These are phyloP conservation scores for Fusarium neocosmosporiellum DNA, from an alignment of 2,329 filamentous ascomycete genomes.

Conservation along the genomic window DNA sequence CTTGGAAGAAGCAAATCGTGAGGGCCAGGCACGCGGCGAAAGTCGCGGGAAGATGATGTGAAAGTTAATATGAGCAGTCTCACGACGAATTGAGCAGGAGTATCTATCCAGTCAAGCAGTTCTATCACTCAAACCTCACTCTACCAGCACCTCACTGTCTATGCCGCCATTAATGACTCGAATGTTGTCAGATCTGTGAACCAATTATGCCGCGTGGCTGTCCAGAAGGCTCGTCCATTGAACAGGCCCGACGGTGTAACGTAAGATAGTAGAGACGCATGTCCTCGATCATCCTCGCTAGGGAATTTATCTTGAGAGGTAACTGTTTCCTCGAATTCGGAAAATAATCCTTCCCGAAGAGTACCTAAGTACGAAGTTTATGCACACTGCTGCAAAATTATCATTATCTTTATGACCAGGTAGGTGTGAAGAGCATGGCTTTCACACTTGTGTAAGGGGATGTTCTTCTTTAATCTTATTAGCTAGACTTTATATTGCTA, in stretches of 20 bases:
- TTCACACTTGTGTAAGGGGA: neutral
- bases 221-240: neutral
- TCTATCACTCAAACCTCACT: no score
- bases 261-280: neutral
- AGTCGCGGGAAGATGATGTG: neutral
- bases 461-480: neutral
- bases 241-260: neutral
- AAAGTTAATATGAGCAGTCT: no score
- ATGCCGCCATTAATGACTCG: neutral
- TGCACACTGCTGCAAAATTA: neutral
- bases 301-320: neutral
- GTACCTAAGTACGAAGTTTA: no score
- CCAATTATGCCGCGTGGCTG: neutral
- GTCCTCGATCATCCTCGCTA: neutral
- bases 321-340: neutral
- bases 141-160: neutral
- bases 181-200: neutral
- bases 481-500: neutral
- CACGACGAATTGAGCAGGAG: neutral
- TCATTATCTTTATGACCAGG: no score
- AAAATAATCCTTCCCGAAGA: neutral
- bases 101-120: neutral
- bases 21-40: neutral
- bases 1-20: neutral
- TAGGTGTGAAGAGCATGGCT: no score